phyloP scores from a whole-genome alignment of 2,329 filamentous ascomycete genomes.

The Periconia sp. region DNA sequence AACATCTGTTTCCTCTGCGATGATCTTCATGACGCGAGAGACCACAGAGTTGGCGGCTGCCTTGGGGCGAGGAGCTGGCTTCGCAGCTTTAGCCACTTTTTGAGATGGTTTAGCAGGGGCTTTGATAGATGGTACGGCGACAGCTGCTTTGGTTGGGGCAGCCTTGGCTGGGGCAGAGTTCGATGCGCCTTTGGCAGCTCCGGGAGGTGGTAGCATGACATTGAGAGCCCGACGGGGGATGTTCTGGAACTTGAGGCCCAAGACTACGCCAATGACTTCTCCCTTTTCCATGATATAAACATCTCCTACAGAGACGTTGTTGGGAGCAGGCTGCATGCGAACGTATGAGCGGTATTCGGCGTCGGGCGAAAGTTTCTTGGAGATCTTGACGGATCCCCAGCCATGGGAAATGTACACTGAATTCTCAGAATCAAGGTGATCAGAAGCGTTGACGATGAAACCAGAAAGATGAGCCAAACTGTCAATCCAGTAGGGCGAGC shows the following conservation, averaged over 20 bases:
- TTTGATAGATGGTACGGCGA: slow-evolving; percentile 31
- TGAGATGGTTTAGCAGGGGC: slow-evolving; percentile 55
- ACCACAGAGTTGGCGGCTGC: slow-evolving; percentile 50
- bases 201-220: slow-evolving; percentile 65
- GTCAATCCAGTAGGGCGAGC: slow-evolving; percentile 63
- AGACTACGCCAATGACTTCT: slow-evolving; percentile 60
- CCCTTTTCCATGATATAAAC: slow-evolving; percentile 63
- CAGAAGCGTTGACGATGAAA: slow-evolving; percentile 63
- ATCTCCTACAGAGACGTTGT: slow-evolving; percentile 60
- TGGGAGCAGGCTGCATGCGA: slow-evolving; percentile 60
- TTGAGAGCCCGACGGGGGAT: slow-evolving; percentile 68
- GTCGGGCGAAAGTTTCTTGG: slow-evolving; percentile 54
- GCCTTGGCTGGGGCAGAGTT: slow-evolving; percentile 31
- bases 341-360: slow-evolving; percentile 63
- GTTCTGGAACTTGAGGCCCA: slow-evolving; percentile 67
- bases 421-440: slow-evolving; percentile 60
- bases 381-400: slow-evolving; percentile 61
- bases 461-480: slow-evolving; percentile 60
- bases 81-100: slow-evolving; percentile 50
- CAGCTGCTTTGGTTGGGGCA: slow-evolving; percentile 41
- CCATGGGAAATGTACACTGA: slow-evolving; percentile 65
- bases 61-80: slow-evolving; percentile 35
- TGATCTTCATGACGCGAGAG: slow-evolving; percentile 63
- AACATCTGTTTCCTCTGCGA: slow-evolving; percentile 66
- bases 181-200: slow-evolving; percentile 43